A percentile compares a stretch with the other conserved stretches of the same genome.
phyloP scores from a whole-genome alignment of 164 flowering plant species.

The Vitis vinifera region ASM3070453v1 NC_081823.1:27024001-27024500 shows the following conservation, averaged over 20 bases:
- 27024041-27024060: too few relatives aligned
- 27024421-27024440: too few relatives aligned
- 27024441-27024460: too few relatives aligned
- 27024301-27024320: conserved; percentile 99
- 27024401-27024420: too few relatives aligned
- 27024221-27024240: conserved; percentile 39
- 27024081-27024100: conserved; percentile 59
- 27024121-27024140: conserved; percentile 76
- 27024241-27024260: conserved; percentile 97
- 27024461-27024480: too few relatives aligned
- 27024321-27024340: conserved; percentile 99
- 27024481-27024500: too few relatives aligned
- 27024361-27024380: neutral
- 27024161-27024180: conserved; percentile 39
- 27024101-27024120: conserved; percentile 82
- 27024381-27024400: too few relatives aligned
- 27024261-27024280: conserved; percentile 98
- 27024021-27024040: too few relatives aligned
- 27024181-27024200: too few relatives aligned
- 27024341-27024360: conserved; percentile 96
- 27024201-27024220: neutral
- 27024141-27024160: conserved; percentile 80
- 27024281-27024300: conserved; percentile 95
- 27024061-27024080: too few relatives aligned
- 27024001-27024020: too few relatives aligned